phyloP scores from a whole-genome alignment of 805 yeast genomes.

The Candida ortonii region DNA sequence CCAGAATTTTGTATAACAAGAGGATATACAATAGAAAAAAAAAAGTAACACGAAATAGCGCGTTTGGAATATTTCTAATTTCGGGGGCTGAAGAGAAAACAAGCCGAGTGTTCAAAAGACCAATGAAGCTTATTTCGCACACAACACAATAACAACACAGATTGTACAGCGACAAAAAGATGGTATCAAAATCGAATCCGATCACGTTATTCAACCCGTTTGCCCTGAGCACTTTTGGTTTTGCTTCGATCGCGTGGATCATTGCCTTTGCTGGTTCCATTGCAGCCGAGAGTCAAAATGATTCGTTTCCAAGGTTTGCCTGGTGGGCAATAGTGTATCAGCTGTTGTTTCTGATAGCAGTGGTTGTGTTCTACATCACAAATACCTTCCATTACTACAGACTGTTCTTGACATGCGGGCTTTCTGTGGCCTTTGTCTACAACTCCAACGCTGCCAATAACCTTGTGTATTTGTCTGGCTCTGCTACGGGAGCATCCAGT shows the following conservation, averaged over 20 bases:
- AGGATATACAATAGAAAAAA: too few species aligned
- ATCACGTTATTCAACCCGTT: conserved; percentile 56
- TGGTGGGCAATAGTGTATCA: conserved; percentile 97
- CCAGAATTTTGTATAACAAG: too few species aligned
- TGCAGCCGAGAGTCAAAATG: conserved; percentile 40
- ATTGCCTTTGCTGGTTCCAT: conserved; percentile 86
- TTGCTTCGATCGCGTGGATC: conserved; percentile 79
- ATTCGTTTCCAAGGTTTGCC: conserved; percentile 71
- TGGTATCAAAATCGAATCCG: conserved; percentile 20
- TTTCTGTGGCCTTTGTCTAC: conserved; percentile 76
- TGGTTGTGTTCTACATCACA: conserved; percentile 51
- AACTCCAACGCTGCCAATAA: conserved; percentile 80
- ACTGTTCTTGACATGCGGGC: conserved; percentile 49
- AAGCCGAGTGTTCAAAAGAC: too few species aligned
- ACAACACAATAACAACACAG: too few species aligned
- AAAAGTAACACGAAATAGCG: too few species aligned
- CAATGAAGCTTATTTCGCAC: too few species aligned
- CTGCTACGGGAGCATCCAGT: conserved; percentile 79
- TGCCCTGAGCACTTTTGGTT: conserved; percentile 75
- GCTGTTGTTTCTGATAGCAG: conserved; percentile 52
- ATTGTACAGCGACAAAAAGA: neutral
- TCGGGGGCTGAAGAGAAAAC: too few species aligned
- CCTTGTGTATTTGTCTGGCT: conserved; percentile 64
- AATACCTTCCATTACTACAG: conserved; percentile 71
- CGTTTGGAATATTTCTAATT: too few species aligned